phyloP scores from a whole-genome alignment of 2,329 filamentous ascomycete species.

The Raffaelea arxii region DNA sequence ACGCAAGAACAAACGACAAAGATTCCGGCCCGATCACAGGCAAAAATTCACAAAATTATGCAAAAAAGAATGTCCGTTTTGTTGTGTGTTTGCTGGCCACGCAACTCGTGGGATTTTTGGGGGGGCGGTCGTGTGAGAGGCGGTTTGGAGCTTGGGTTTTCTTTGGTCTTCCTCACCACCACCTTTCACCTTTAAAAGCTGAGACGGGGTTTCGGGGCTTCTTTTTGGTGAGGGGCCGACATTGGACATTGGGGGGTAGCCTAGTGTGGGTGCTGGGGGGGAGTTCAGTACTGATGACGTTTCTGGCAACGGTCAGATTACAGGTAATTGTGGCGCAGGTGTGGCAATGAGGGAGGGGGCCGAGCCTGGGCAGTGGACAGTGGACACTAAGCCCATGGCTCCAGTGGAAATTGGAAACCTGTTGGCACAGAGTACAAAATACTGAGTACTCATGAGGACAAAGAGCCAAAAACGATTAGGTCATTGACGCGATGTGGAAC shows the following conservation, averaged over 20 bases:
- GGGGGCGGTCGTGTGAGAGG: neutral
- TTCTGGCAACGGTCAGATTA: neutral
- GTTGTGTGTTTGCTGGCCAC: neutral
- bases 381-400: neutral
- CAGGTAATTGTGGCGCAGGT: conserved; percentile 1
- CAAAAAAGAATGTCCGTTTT: neutral
- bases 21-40: neutral
- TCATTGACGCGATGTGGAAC: too few relatives aligned
- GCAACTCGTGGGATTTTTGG: neutral
- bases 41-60: neutral
- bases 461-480: too few relatives aligned
- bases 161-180: too few relatives aligned
- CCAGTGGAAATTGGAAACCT: neutral
- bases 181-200: neutral
- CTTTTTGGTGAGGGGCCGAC: neutral
- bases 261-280: too few relatives aligned
- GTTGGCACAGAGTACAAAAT: neutral
- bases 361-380: neutral
- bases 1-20: conserved; percentile 5
- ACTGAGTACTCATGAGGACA: neutral
- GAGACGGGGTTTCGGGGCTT: neutral
- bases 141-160: neutral
- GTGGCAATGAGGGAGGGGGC: conserved; percentile 1
- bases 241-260: neutral
- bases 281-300: neutral